Evolutionary conservation across 306 rosid genomes (phyloP), one percentile per base, ranked within the genome.

Genomic region (Canavalia gladiata): DNA sequence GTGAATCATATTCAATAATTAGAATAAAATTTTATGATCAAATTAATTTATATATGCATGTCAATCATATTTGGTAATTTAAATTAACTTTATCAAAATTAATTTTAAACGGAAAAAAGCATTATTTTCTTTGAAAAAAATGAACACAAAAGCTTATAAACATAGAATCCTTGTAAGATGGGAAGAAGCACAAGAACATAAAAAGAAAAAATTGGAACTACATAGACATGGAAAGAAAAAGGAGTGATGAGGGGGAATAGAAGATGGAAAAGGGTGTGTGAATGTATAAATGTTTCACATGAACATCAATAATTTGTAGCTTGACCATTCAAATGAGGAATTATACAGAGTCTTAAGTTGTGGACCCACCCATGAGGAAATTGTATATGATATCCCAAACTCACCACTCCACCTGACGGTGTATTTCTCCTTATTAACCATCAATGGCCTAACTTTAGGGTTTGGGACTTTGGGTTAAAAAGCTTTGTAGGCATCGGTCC

Each of bases 301-400:
- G 84, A 84, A 82, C 51, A 78, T 56, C 77, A 90, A 92, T 94
- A 56, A 94, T 94, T 80, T 90, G 92, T 56, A 90, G 82, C 92
- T 94, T 94, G 94, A 94, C 97, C 97, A 35, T 94, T 94, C 97
- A 92, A 94, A 90, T 78, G 5, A 68, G 6, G 82, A 81, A 86
- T 82, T 76, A 75, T 87, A 57, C n/a, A 68, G 12, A 68, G 12
- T 68, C 33, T 64, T 54, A 43, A 73, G 54, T 55, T 11, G 4
- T 72, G 89, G 91, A 64, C 91, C 91, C 87, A 83, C 76, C 55
- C 13, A 79, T 81, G n/a, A 74, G 35, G 33, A 50, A 76, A 62
- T 62, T 49, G 65, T 49, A 34, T 43, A 72, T 76, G 69, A 69
- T 63, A 66, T 71, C 68, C 10, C 29, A 42, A 52, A 52, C 78